Base-by-base conservation (phyloP, 768 basidiomycete species). In the Mycena venus region DNA sequence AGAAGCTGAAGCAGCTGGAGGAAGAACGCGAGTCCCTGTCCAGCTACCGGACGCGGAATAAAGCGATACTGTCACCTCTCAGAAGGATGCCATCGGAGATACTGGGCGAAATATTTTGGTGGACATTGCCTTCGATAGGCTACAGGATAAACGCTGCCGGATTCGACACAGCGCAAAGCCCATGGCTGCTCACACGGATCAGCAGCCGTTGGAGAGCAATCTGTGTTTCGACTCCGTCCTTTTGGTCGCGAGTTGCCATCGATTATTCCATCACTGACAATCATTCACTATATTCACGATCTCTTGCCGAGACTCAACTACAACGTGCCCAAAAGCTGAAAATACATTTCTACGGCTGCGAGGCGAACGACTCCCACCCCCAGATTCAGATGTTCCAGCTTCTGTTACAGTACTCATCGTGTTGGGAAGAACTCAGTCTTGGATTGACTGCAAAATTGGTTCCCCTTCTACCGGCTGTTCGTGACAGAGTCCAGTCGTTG, bases 61-160 rank as follows among this genome's bases (percentile, higher is more conserved):
- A 10, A 25, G 60, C 68, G 32, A 53, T 62, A 1, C 36, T 70
- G 1, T 69, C 68, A 7, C 60, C 60, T 6, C 49, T 70, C 17
- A 49, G 68, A 25, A 11, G 70, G n/a, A 72, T 72, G 55, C 70
- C 70, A 8, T 25, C 70, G 17, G 70, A 72, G 44, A 15, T 72
- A 19, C 42, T 72, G 14, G 23, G 34, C 55, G 70, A 72, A 42
- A 65, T 72, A 58, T 72, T 72, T 40, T 59, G 6, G 7, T 60
- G 56, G 31, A 59, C 63, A 2, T 11, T 66, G 44, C 56, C 44
- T 11, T 27, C 51, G 21, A 7, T n/a, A 12, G 2, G 2, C 2
- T 31, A 60, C 19, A 40, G 4, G 29, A 12, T 38, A 38, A 14
- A 12, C 19, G 27, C 32, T 4, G 4, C 29, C 21, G 14, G 25